Conservation (phyloP, 352 stramenopile species). For the Phytophthora fragariae region DNA sequence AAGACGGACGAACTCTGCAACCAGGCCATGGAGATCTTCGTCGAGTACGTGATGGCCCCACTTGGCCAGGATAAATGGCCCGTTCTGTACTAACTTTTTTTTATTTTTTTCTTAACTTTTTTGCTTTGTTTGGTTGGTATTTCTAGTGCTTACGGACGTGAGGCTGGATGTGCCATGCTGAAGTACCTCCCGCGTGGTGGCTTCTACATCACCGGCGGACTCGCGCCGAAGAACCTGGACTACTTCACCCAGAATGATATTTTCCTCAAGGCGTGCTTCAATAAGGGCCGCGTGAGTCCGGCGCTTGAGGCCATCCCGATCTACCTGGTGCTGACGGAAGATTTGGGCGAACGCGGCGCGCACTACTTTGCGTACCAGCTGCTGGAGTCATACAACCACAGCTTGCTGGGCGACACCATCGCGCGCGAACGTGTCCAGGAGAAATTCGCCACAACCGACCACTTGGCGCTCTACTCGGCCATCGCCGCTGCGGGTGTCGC, state of each 20-base stretch:
- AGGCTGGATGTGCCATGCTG: conserved; percentile 94
- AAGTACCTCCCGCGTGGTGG: conserved; percentile 97
- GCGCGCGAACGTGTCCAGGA: conserved; percentile 34
- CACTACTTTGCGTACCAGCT: conserved; percentile 91
- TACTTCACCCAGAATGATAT: conserved; percentile 89
- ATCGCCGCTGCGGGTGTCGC: conserved; percentile 50
- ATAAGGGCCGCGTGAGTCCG: conserved; percentile 90
- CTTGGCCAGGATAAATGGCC: not conserved
- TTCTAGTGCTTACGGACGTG: conserved; percentile 91
- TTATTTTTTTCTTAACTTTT: conserved; percentile 4
- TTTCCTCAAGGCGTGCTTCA: conserved; percentile 87
- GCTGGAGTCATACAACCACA: conserved; percentile 65
- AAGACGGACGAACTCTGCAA: conserved; percentile 84
- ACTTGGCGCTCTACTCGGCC: conserved; percentile 54
- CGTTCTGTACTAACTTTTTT: conserved; percentile 7
- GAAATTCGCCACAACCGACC: conserved; percentile 50
- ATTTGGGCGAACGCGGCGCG: conserved; percentile 89
- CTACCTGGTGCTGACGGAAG: conserved; percentile 92
- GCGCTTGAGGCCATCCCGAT: conserved; percentile 81
- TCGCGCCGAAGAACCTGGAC: conserved; percentile 97
- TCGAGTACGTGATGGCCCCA: conserved; percentile 65
- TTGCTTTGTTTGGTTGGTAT: not conserved
- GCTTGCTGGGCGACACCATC: conserved; percentile 45
- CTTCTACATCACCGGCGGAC: conserved; percentile 97
- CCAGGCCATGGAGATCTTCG: conserved; percentile 95